Percentiles rank a stretch among this genome's conserved stretches.
These are phyloP conservation scores for Aspergillus sp. DNA, from an alignment of 2,329 filamentous ascomycete genomes.

Conservation along the genomic window DNA sequence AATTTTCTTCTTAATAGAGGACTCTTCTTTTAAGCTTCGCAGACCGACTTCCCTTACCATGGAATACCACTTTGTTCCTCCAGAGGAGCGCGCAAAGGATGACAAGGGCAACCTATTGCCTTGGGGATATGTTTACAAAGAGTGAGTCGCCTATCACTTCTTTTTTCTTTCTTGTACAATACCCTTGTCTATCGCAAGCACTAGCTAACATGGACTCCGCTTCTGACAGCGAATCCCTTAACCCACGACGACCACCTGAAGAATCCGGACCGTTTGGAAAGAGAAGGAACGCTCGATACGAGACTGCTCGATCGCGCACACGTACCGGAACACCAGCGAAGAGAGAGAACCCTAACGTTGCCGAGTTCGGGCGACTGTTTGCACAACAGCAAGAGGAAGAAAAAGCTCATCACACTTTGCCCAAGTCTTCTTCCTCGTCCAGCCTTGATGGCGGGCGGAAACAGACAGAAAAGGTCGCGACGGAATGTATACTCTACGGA, in stretches of 20 bases:
- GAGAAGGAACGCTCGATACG: conserved; percentile 41
- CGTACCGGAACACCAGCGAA: conserved; percentile 56
- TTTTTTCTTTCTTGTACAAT: background rate
- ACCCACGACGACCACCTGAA: conserved; percentile 50
- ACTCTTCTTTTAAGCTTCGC: no score
- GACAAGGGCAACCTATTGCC: conserved; percentile 55
- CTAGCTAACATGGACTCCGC: conserved; percentile 18
- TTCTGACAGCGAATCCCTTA: conserved; percentile 38
- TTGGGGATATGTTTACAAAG: conserved; percentile 60
- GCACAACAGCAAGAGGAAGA: conserved; percentile 42
- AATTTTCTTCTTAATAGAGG: background rate
- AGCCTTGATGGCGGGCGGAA: conserved; percentile 36
- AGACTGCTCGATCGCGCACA: conserved; percentile 45
- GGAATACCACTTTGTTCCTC: conserved; percentile 63
- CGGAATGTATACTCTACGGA: conserved; percentile 81
- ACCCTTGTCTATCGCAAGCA: conserved; percentile 8
- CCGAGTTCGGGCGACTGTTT: conserved; percentile 43
- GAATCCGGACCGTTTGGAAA: conserved; percentile 61
- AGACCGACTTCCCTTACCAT: conserved; percentile 30
- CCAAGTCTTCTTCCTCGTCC: conserved; percentile 37
- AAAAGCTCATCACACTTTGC: conserved; percentile 28
- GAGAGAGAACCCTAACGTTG: conserved; percentile 51
- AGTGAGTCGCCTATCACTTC: conserved; percentile 41
- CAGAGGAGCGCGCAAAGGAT: conserved; percentile 57
- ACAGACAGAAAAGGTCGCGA: conserved; percentile 50